Conservation (phyloP, 1,284 basidiomycete genomes). For the Cutaneotrichosporon sp. region DNA sequence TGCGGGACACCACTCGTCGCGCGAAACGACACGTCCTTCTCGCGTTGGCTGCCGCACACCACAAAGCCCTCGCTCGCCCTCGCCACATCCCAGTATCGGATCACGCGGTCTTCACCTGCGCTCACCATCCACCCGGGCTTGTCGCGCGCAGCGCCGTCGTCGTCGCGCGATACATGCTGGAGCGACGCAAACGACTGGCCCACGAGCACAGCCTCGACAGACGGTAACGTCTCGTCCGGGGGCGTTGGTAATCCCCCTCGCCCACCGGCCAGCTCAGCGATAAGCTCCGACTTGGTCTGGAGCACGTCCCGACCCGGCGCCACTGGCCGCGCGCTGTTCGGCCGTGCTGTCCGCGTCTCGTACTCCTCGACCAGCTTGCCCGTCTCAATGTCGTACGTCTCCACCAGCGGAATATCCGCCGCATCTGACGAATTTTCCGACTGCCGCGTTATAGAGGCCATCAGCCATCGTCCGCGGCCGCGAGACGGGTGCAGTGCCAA, state of each 20-base stretch:
- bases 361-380: slow-evolving; percentile 47
- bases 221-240: slow-evolving; percentile 13
- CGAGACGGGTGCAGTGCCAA: slow-evolving; percentile 71
- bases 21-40: slow-evolving; percentile 43
- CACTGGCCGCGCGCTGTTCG: slow-evolving; percentile 2
- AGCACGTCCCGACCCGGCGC: slow-evolving; percentile 16
- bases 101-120: slow-evolving; percentile 43
- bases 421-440: slow-evolving; percentile 45
- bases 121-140: slow-evolving; percentile 37
- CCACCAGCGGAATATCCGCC: slow-evolving; percentile 27
- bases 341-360: slow-evolving; percentile 30
- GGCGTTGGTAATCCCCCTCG: slow-evolving; percentile 9
- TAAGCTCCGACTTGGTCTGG: slow-evolving; percentile 26
- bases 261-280: slow-evolving; percentile 25
- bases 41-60: slow-evolving; percentile 41
- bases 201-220: slow-evolving; percentile 27
- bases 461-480: slow-evolving; percentile 71
- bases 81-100: slow-evolving; percentile 44
- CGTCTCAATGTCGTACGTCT: slow-evolving; percentile 47
- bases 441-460: slow-evolving; percentile 59
- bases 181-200: slow-evolving; percentile 31
- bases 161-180: slow-evolving; percentile 14
- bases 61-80: slow-evolving; percentile 37
- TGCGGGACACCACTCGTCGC: slow-evolving; percentile 8
- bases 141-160: neutral